Base-by-base conservation (phyloP, 345 rosid species). In the Heritiera fomes region DNA sequence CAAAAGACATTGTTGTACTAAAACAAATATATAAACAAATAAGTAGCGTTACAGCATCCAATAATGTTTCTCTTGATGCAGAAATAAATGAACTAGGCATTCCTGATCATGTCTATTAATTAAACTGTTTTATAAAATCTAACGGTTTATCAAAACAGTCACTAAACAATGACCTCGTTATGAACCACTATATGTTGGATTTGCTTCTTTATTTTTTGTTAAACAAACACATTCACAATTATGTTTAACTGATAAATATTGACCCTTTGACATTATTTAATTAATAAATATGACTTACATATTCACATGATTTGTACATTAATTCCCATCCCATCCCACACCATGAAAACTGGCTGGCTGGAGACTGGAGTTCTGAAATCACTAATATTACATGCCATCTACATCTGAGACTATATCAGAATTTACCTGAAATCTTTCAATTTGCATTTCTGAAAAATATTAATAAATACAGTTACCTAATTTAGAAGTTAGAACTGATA, bases 271-370 rank as follows among this genome's bases (percentile, higher is more conserved):
- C 20, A 20, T 20, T 62, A 28, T 32, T 28, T 40, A 30, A 20
- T 34, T 34, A 34, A 34, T 34, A 34, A 34, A 1, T 34, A 40
- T 40, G 45, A 0, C 38, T 23, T 47, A 9, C n/a, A 17, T 17
- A 53, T 53, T 15, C 8, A 63, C 0, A 12, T 32, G 6, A 14
- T 14, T 11, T 63, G 30, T 7, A 8, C 40, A 41, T 41, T n/a
- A 34, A 20, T 43, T 68, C 50, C 60, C 50, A 3, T 14, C 58
- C 58, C 4, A 32, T 28, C 43, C 60, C 6, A 15, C 23, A 15
- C 46, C 59, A 71, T 30, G 28, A 50, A 8, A 71, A 71, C 43
- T 71, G 50, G 75, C 45, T 50, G 28, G 75, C 15, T 71, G 60
- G 45, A 30, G 28, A 60, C 15, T 71, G 60, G 45, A 30, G 75